These are phyloP conservation scores for Heliamphora exappendiculata DNA, from an alignment of 148 eudicot species.

Conservation along the genomic window DNA sequence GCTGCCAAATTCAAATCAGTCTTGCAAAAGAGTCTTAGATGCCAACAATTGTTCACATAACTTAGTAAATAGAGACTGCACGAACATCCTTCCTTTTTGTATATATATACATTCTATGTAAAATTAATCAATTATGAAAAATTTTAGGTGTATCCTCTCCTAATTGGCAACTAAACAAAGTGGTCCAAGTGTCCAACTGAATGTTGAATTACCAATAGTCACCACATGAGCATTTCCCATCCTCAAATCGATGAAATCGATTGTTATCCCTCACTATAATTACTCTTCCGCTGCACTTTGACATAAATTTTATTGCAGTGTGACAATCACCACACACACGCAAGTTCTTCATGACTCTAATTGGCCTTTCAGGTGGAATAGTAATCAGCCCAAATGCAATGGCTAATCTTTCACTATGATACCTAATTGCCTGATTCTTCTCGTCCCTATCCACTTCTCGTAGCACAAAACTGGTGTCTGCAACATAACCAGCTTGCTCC, in stretches of 20 bases:
- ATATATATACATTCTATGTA: background rate
- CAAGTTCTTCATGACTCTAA: constrained; percentile 85
- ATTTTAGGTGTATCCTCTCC: background rate
- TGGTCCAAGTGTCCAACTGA: background rate
- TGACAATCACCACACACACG: constrained; percentile 94
- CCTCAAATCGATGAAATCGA: constrained; percentile 68
- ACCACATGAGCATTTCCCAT: constrained; percentile 76
- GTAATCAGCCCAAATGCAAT: constrained; percentile 74
- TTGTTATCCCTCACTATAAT: constrained; percentile 79
- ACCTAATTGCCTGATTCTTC: constrained; percentile 51
- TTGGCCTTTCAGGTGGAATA: constrained; percentile 55
- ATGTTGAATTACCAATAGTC: constrained; percentile 65
- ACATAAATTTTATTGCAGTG: constrained; percentile 75
- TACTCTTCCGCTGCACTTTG: constrained; percentile 58
- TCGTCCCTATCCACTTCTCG: constrained; percentile 57
- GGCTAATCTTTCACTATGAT: constrained; percentile 84
- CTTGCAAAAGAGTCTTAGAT: background rate
- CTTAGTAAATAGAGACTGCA: background rate
- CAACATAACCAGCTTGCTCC: constrained; percentile 71
- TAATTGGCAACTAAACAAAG: background rate
- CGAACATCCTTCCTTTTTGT: background rate
- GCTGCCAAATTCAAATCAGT: background rate
- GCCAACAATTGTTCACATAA: background rate
- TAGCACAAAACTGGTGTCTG: constrained; percentile 68
- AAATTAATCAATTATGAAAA: background rate